Evolutionary conservation across 352 stramenopile species (phyloP).

Genomic region (Thraustochytrium sp.): DNA sequence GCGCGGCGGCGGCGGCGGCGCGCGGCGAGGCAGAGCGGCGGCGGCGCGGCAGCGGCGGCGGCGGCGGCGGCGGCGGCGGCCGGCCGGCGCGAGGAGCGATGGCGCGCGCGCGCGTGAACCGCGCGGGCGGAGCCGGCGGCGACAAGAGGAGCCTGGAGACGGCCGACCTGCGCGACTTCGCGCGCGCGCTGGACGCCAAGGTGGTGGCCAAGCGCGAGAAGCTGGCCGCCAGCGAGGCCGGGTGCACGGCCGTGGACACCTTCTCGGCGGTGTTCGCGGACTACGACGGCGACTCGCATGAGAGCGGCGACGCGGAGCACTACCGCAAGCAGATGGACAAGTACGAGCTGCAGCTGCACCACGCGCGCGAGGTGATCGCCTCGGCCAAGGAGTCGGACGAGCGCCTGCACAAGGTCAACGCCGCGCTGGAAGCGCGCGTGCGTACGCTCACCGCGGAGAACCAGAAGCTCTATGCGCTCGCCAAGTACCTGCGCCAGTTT

Average conservation of each 20-base stretch:
- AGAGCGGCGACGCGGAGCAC: background rate
- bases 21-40: too few species aligned
- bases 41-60: too few species aligned
- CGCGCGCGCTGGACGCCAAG: background rate
- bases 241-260: background rate
- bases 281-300: background rate
- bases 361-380: slow-evolving; percentile 9
- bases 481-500: slow-evolving; percentile 33
- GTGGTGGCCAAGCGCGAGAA: background rate
- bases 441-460: background rate
- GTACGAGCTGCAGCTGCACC: slow-evolving; percentile 11
- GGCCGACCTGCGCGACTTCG: background rate
- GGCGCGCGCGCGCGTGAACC: slow-evolving; percentile 31
- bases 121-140: background rate
- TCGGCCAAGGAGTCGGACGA: background rate
- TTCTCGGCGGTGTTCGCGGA: slow-evolving; percentile 7
- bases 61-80: too few species aligned
- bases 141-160: too few species aligned
- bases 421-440: background rate
- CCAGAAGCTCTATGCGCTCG: slow-evolving; percentile 20
- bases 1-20: too few species aligned
- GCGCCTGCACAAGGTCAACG: background rate
- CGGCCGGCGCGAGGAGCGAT: too few species aligned
- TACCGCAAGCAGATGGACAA: slow-evolving; percentile 20
- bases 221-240: background rate